phyloP scores from a whole-genome alignment of 2,329 filamentous ascomycete genomes.

The Beauveria sp. region DNA sequence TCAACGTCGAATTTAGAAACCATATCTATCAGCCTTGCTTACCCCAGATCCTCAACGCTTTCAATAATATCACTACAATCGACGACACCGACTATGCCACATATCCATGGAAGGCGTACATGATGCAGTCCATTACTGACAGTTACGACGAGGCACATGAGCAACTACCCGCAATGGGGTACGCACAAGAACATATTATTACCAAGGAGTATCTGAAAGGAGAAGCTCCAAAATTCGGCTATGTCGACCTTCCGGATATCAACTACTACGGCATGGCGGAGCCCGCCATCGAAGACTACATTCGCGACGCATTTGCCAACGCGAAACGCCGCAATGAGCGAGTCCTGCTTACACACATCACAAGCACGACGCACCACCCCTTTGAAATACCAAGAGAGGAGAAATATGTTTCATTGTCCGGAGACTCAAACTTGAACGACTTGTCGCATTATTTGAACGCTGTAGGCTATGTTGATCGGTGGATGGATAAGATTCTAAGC shows the following conservation, averaged over 20 bases:
- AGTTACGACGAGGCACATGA: constrained; percentile 25
- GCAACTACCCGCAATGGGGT: constrained; percentile 24
- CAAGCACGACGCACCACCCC: constrained; percentile 28
- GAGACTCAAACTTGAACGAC: constrained; percentile 21
- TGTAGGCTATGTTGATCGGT: constrained; percentile 24
- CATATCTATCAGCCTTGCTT: constrained; percentile 39
- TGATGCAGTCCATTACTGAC: constrained; percentile 26
- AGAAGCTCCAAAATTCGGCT: constrained; percentile 21
- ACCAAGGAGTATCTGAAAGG: constrained; percentile 23
- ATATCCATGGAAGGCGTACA: constrained; percentile 24
- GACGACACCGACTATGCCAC: constrained; percentile 16
- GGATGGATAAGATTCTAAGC: constrained; percentile 23
- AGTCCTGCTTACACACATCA: constrained; percentile 27
- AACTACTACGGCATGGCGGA: constrained; percentile 28
- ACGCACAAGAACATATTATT: constrained; percentile 19
- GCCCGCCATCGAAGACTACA: constrained; percentile 23
- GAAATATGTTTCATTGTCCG: constrained; percentile 17
- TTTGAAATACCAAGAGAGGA: constrained; percentile 23
- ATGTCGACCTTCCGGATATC: constrained; percentile 22
- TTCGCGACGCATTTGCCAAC: constrained; percentile 23
- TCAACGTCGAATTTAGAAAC: constrained; percentile 32
- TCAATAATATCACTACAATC: constrained; percentile 20
- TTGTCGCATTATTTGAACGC: constrained; percentile 28
- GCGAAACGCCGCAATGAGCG: constrained; percentile 23
- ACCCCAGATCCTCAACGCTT: constrained; percentile 28